Conservation (phyloP, 164 flowering plant genomes). For the Vitis labrusca region DNA sequence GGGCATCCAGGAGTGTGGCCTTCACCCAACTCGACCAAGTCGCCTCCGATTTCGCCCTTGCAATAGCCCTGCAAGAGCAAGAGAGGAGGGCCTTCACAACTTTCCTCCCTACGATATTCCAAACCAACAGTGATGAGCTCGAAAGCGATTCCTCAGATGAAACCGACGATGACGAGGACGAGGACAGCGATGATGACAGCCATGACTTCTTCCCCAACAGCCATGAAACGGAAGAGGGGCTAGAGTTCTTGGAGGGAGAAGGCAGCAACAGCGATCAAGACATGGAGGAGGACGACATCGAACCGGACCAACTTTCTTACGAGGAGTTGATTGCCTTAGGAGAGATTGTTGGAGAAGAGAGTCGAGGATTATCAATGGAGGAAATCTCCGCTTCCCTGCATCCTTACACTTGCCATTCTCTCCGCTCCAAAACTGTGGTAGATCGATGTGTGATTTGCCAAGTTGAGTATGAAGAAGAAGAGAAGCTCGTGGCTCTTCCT, state of each 20-base stretch:
- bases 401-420: background rate
- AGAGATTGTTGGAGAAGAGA: slow-evolving; percentile 30
- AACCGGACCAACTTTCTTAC: slow-evolving; percentile 35
- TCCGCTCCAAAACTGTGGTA: slow-evolving; percentile 5
- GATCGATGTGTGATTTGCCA: slow-evolving; percentile 54
- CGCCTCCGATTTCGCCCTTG: slow-evolving; percentile 25
- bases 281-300: slow-evolving; percentile 31
- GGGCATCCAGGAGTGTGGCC: slow-evolving; percentile 9
- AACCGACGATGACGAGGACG: slow-evolving; percentile 7
- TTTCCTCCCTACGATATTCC: slow-evolving; percentile 10
- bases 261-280: slow-evolving; percentile 16
- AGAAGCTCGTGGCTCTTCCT: slow-evolving; percentile 28
- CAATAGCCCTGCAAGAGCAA: slow-evolving; percentile 28
- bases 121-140: slow-evolving; percentile 13
- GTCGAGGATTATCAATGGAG: slow-evolving; percentile 21
- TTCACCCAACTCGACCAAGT: slow-evolving; percentile 13
- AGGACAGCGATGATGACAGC: slow-evolving; percentile 12
- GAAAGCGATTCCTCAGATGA: background rate
- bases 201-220: slow-evolving; percentile 6
- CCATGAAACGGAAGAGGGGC: slow-evolving; percentile 7
- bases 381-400: slow-evolving; percentile 21
- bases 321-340: slow-evolving; percentile 37
- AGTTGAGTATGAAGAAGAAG: slow-evolving; percentile 46
- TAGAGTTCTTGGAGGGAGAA: slow-evolving; percentile 20
- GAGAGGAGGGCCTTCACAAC: slow-evolving; percentile 16